These are phyloP conservation scores for Furcasterigmium sp. DNA, from an alignment of 2,329 filamentous ascomycete genomes.

Conservation along the genomic window DNA sequence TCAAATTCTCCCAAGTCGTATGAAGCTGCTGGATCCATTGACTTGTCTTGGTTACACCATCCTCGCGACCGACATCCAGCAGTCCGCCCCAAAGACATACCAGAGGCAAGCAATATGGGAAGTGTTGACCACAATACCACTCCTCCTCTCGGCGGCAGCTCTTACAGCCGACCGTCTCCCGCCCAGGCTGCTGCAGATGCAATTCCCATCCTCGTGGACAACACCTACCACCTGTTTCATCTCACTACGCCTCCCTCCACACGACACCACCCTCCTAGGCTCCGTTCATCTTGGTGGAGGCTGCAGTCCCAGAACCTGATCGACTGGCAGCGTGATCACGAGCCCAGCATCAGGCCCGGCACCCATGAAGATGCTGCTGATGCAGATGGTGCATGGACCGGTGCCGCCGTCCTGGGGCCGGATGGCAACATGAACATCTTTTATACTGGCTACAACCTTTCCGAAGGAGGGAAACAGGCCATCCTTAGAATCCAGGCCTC, in stretches of 20 bases:
- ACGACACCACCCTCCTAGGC: conserved; percentile 24
- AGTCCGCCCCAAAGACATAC: too few species aligned
- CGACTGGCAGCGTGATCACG: conserved; percentile 21
- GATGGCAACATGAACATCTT: conserved; percentile 27
- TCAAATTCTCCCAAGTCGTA: too few species aligned
- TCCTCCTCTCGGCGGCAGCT: conserved; percentile 15
- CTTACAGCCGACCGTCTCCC: conserved; percentile 20
- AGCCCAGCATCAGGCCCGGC: conserved; percentile 13
- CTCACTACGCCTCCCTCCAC: conserved; percentile 24
- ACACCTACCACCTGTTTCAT: conserved; percentile 30
- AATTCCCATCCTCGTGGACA: conserved; percentile 27
- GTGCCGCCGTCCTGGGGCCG: conserved; percentile 22
- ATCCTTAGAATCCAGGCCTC: conserved; percentile 21
- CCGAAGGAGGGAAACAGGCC: conserved; percentile 22
- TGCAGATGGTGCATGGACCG: conserved; percentile 27
- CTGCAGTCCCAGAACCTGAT: conserved; percentile 21
- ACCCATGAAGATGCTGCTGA: conserved; percentile 16
- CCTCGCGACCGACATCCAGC: too few species aligned
- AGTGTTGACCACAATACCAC: conserved; percentile 9
- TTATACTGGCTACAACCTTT: conserved; percentile 29
- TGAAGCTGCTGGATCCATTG: too few species aligned
- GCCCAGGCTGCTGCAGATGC: conserved; percentile 14
- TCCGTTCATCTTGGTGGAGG: conserved; percentile 25
- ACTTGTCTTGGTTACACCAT: too few species aligned
- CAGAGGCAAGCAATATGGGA: too few species aligned